phyloP scores from a whole-genome alignment of 352 stramenopile genomes.

The Thalassiosira ordinaria region DNA sequence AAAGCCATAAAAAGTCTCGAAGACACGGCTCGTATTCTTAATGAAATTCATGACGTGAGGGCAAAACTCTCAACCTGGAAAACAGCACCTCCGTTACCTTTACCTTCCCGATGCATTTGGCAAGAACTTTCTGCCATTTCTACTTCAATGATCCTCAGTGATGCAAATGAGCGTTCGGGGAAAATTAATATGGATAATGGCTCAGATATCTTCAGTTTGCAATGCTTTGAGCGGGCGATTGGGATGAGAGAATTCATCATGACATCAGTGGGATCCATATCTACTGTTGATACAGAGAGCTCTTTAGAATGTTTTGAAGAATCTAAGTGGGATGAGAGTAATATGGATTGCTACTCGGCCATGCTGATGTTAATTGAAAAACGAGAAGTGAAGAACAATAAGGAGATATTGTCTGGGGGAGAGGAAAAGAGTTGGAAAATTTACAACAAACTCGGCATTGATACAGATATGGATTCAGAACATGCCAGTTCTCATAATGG shows the following conservation, averaged over 20 bases:
- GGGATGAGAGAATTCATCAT: slow-evolving; percentile 61
- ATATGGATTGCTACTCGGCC: slow-evolving; percentile 59
- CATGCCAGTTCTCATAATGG: slow-evolving; percentile 11
- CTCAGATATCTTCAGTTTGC: slow-evolving; percentile 45
- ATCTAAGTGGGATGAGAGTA: slow-evolving; percentile 48
- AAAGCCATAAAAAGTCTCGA: slow-evolving; percentile 62
- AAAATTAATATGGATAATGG: slow-evolving; percentile 36
- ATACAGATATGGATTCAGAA: slow-evolving; percentile 23
- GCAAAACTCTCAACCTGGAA: slow-evolving; percentile 30
- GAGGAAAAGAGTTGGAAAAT: slow-evolving; percentile 57
- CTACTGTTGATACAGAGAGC: slow-evolving; percentile 48
- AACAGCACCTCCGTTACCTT: slow-evolving; percentile 26
- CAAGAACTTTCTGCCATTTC: slow-evolving; percentile 55
- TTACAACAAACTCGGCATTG: slow-evolving; percentile 29
- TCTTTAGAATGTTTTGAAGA: slow-evolving; percentile 54
- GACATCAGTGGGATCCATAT: slow-evolving; percentile 35
- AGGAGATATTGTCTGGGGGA: slow-evolving; percentile 10
- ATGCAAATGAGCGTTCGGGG: slow-evolving; percentile 61
- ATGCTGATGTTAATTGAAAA: slow-evolving; percentile 59
- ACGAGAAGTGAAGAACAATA: slow-evolving; percentile 18
- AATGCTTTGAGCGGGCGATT: slow-evolving; percentile 62
- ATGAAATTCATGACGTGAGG: slow-evolving; percentile 48
- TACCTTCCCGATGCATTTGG: slow-evolving; percentile 48
- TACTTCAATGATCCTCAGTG: slow-evolving; percentile 57
- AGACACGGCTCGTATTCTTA: slow-evolving; percentile 54